Evolutionary conservation across 2,329 filamentous ascomycete genomes (phyloP), one percentile per base, ranked within the genome.

Genomic region (Neonectria punicea): DNA sequence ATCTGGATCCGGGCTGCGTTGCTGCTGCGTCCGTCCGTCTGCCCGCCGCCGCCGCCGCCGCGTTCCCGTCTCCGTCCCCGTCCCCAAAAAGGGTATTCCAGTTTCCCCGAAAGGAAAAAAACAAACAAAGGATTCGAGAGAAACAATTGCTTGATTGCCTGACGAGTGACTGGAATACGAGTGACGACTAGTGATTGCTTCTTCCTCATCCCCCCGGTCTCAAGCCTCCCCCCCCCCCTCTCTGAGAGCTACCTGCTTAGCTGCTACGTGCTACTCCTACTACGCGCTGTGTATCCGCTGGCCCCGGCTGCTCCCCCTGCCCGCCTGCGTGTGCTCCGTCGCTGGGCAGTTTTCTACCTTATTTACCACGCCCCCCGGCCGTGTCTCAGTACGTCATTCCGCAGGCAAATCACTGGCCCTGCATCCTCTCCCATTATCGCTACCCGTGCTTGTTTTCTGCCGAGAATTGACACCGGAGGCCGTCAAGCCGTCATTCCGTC

Each of bases 401-500:
- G 16, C 49, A 34, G 28, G 49, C 49, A 51, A 51, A 18, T 34
- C 49, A 30, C 10, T 30, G 2, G 8, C 39, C 39, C 10, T 6
- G 39, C n/a, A 20, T 43, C n/a, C 10, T 43, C n/a, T n/a, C 39
- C 51, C 51, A 10, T 13, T 54, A 54, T 30, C 39, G 30, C 51
- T 16, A 39, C 36, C 36, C 32, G 14, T 5, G 36, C 36, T 7
- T 13, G 36, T 39, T 39, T 3, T 39, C 36, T 16, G 7, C 36
- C 14, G 6, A n/a, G 14, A 8, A n/a, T 39, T 39, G 14, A 16
- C 16, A 39, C 36, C 7, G 14, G 36, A 39, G 14, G 36, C 36
- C 36, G 36, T 39, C 36, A 39, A 39, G 39, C n/a, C 46, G 43
- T 56, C 44, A 22, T 61, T 55, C 41, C 50, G n/a, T 49, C 41